Base-by-base conservation (phyloP, 2,329 filamentous ascomycete genomes). In the Cyclaneusma minus region DNA sequence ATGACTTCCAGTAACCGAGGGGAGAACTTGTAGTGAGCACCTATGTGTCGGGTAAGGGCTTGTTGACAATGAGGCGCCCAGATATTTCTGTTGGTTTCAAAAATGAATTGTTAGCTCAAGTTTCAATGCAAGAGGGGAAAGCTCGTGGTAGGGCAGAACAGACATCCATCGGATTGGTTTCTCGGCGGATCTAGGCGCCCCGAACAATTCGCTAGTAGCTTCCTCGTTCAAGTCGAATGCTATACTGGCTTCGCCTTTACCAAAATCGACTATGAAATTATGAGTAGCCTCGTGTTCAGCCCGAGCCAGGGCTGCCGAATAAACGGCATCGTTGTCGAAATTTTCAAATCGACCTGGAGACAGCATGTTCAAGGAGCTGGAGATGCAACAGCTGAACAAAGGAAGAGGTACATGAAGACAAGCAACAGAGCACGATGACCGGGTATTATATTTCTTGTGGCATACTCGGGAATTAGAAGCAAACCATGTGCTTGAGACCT, bases 121-220 rank as follows among this genome's bases (percentile, higher is more conserved):
- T 5, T 9, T 29, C n/a, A 10, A 14, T 11, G 14, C 11, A 16
- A n/a, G n/a, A n/a, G n/a, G n/a, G n/a, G n/a, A n/a, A 8, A 5
- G 3, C 14, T 9, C 11, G 16, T 10, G 16, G 10, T 4, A 25
- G 17, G 18, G 16, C 18, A 20, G 12, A 31, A 41, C 67, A 46
- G 51, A 71, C 68, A 83, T 80, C 78, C 78, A 84, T 47, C 76
- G 60, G 4, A 77, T 70, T 32, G 57, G 61, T 23, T 60, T 50
- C 25, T 53, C 56, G 28, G 19, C 41, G 22, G 29, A 28, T 16
- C 30, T 26, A 3, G 39, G 24, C n/a, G 35, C 38, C 7, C 41
- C 32, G 16, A 60, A 42, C 2, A 68, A 44, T 11, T 34, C 33
- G 9, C 45, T 30, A 16, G 72, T 45, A 3, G 61, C 52, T 2